These are phyloP conservation scores for Tetrahymena malaccensis DNA, from an alignment of 73 alveolate genomes.

Conservation along the genomic window DNA sequence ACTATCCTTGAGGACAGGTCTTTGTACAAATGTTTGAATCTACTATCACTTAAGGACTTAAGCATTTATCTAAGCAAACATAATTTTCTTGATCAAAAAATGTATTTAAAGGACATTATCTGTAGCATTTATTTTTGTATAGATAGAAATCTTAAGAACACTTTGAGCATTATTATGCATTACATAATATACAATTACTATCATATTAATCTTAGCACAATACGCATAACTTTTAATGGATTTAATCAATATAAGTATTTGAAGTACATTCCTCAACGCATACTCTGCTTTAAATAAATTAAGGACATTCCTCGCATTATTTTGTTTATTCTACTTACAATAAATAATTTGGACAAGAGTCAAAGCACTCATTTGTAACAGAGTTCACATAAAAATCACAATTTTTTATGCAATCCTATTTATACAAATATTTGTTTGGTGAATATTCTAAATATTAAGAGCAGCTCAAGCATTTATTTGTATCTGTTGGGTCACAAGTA, in stretches of 20 bases:
- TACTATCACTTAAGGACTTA: not conserved
- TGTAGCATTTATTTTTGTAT: not conserved
- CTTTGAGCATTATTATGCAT: not conserved
- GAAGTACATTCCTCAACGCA: not conserved
- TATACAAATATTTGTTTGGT: not conserved
- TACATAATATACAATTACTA: not conserved
- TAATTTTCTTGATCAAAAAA: not conserved
- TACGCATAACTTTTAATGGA: not conserved
- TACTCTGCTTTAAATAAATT: not conserved
- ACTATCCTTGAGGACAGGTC: not conserved
- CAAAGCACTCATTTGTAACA: not conserved
- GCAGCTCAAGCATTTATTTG: not conserved
- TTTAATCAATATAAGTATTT: not conserved
- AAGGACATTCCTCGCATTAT: not conserved
- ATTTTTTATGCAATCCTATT: not conserved
- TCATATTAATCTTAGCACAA: not conserved
- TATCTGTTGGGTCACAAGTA: not conserved
- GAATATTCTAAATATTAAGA: not conserved
- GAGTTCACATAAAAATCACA: not conserved
- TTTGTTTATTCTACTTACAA: not conserved
- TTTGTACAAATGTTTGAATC: not conserved
- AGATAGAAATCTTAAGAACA: not conserved
- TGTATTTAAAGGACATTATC: not conserved
- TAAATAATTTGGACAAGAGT: not conserved
- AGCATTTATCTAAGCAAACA: not conserved